Evolutionary conservation across 805 yeast genomes (phyloP).

Genomic region (Lachancea thermotolerans): DNA sequence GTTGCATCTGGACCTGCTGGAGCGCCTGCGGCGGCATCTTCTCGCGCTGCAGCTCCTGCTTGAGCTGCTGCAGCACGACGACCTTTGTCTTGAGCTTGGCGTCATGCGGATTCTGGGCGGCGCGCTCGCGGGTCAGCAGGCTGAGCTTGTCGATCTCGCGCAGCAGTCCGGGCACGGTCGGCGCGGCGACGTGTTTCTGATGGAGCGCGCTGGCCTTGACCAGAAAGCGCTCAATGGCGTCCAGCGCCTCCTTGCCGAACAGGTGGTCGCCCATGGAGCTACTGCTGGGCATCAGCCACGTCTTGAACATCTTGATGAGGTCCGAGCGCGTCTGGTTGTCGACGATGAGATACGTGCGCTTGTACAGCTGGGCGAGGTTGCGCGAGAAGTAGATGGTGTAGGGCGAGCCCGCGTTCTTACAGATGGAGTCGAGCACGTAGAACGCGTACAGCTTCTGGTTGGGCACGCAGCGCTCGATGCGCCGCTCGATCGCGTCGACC

Average conservation of each 20-base stretch:
- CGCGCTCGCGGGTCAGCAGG: conserved; percentile 30
- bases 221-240: conserved; percentile 68
- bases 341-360: conserved; percentile 71
- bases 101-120: conserved; percentile 29
- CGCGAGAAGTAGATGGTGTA: conserved; percentile 74
- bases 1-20: conserved; percentile 34
- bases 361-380: conserved; percentile 57
- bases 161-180: conserved; percentile 27
- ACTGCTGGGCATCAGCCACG: conserved; percentile 75
- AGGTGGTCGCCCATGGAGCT: conserved; percentile 42
- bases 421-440: conserved; percentile 83
- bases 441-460: conserved; percentile 76
- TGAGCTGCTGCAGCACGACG: conserved; percentile 32
- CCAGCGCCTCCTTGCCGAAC: conserved; percentile 64
- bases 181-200: conserved; percentile 24
- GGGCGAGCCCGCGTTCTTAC: conserved; percentile 86
- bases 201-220: conserved; percentile 48
- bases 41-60: conserved; percentile 31
- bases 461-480: conserved; percentile 75
- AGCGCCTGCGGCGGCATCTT: conserved; percentile 29
- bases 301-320: conserved; percentile 69
- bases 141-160: conserved; percentile 33
- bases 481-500: conserved; percentile 62
- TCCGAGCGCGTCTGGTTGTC: conserved; percentile 69
- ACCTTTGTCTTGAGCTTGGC: conserved; percentile 28